Base-by-base conservation (phyloP, 129 eudicot species). In the Helichrysum umbraculigerum region DNA sequence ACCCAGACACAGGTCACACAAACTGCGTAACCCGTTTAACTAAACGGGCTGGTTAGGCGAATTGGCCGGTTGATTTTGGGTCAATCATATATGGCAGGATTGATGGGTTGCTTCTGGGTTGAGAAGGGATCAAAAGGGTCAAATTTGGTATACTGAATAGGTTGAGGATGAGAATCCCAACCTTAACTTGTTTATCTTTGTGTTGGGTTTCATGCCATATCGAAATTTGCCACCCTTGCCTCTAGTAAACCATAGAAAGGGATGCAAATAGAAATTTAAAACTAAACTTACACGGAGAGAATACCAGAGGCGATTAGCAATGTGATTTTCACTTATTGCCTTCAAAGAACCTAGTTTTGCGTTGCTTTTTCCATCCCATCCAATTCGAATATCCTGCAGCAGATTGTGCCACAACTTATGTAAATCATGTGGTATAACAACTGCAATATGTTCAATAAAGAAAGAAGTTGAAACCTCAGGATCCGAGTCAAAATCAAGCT, bases 401-500 rank as follows among this genome's bases (percentile, higher is more conserved):
- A 67, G 58, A 74, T 67, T 57, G 79, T 29, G 70, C 42, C 30
- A 71, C 54, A 5, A 66, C 47, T 73, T 22, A 50, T 69, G 70
- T 17, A 35, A 78, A 77, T 5, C 32, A 15, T 29, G 57, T 76
- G 14, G 44, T 32, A 72, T 19, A 35, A 35, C 17, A 47, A 37
- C 56, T 15, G 7, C 52, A 79, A 70, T 30, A 58, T 14, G 25
- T 70, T 75, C 9, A 16, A 35, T 28, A 67, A 64, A 22, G 70
- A 44, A 54, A 77, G 44, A 41, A 78, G 47, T 21, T 6, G 54
- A 19, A 52, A 90, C 98, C 97, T 93, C 84, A 22, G 80, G 87
- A 79, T 93, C 97, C 34, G 87, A 83, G 10, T 93, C 88, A 75
- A 93, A 93, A 81, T 93, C 96, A 28, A 93, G 89, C 91, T 93